Evolutionary conservation across 1,284 basidiomycete genomes (phyloP), one percentile per base, ranked within the genome.

Genomic region (Lignosus rhinocerotis): DNA sequence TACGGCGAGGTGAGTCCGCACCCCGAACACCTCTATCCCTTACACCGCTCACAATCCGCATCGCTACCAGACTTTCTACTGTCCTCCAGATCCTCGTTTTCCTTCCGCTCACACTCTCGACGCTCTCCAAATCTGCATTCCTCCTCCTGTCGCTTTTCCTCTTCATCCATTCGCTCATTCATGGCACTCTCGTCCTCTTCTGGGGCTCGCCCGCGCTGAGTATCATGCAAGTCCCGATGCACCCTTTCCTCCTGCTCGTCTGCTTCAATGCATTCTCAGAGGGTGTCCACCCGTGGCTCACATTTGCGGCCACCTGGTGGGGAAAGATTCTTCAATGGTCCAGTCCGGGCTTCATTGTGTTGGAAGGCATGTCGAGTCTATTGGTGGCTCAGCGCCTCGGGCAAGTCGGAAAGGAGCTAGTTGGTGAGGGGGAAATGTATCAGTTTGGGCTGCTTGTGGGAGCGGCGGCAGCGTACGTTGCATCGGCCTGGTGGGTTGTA

Each of bases 351-450:
- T 93, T 93, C 70, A 87, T 92, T 56, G 80, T 86, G 51, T 80
- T 94, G 77, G 93, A 95, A 71, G 90, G 92, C 47, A 76, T 94
- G 53, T 93, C 90, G 34, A 93, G 90, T 66, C 73, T 94, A 55
- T 78, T 94, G 21, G 88, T 92, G 31, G 88, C 86, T 2, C 92
- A 94, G 70, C 86, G 86, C 69, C 77, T 90, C 0, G 90, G 92
- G 7, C 88, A 92, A 67, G 80, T 86, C 34, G 87, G 85, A 42
- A 88, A 85, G 70, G 80, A 82, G 53, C 76, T 93, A 32, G 88
- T 90, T 14, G 81, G 79, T 25, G 80, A 84, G 62, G 84, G 84
- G 48, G 92, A 93, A 69, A 76, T 76, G 9, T 88, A 86, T 69
- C 90, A 93, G 68, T 89, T 93, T 69, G 82, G 78, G 3, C 75